Base-by-base conservation (phyloP, 441 rosid species). In the Adansonia grandidieri region DNA sequence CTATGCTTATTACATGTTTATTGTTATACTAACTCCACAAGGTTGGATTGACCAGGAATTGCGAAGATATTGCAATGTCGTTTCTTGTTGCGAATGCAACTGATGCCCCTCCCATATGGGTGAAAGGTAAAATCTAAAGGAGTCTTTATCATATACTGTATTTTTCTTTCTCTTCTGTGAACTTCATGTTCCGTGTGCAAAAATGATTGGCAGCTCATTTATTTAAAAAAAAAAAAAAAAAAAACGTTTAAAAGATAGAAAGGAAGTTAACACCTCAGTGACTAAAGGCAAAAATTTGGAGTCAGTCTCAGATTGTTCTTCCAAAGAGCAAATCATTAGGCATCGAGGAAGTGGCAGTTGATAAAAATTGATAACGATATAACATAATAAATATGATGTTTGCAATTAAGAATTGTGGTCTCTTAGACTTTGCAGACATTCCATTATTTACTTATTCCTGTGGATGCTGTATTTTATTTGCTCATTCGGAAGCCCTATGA, bases 11-110 rank as follows among this genome's bases (percentile, higher is more conserved):
- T 45, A 45, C 11, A 62, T 74, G 65, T 72, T 80, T 80, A 57
- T 74, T 83, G 73, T 76, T 64, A n/a, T 22, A 58, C 61, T 76
- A 79, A 57, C 71, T 54, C 74, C 67, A 82, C 32, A 28, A 79
- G 48, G 15, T 62, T 82, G 78, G n/a, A 69, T 79, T 72, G 45
- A 10, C 66, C 89, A 96, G 98, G 92, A 96, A 96, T 78, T 93
- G 99, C 81, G 98, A 96, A 92, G 98, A 96, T 87, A 93, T 93
- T 68, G 99, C 97, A 17, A 96, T 96, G 98, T 92, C 99, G 20
- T 96, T 96, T 88, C 98, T 96, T 11, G 86, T 96, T 8, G 99
- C 98, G 47, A 96, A 93, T 85, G 92, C 85, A 53, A 90, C 97
- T 17, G 90, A 84, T 80, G 88, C 93, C 74, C 98, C 99, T 54